Conservation (phyloP, 495 filamentous ascomycete species). For the Annulohypoxylon bovei region DNA sequence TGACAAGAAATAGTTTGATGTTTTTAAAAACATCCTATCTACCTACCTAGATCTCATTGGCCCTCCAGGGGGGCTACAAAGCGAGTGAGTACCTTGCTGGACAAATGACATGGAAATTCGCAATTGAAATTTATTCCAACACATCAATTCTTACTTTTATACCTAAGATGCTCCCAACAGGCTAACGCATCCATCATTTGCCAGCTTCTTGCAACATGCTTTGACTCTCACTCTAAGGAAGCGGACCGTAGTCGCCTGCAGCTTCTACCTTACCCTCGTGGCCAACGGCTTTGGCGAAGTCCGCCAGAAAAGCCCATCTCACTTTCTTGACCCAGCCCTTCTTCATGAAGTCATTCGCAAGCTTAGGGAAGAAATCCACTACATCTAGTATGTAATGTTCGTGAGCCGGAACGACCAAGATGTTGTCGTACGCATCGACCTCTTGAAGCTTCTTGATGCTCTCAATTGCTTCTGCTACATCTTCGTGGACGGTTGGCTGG, state of each 20-base stretch:
- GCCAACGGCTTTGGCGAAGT: conserved; percentile 58
- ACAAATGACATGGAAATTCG: not conserved
- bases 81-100: not conserved
- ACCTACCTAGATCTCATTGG: no score
- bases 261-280: conserved; percentile 36
- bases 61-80: conserved; percentile 59
- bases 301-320: conserved; percentile 65
- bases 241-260: conserved; percentile 21
- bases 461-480: conserved; percentile 43
- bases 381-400: conserved; percentile 58
- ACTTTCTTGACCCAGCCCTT: conserved; percentile 61
- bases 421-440: conserved; percentile 61
- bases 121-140: not conserved
- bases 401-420: conserved; percentile 65
- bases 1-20: no score
- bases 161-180: no score
- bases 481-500: conserved; percentile 29
- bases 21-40: no score
- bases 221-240: not conserved
- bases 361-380: conserved; percentile 62
- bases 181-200: no score
- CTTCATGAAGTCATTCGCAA: conserved; percentile 59
- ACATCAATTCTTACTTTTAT: no score
- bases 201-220: not conserved
- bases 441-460: conserved; percentile 58